Evolutionary conservation across 2,329 filamentous ascomycete genomes (phyloP), one percentile per base, ranked within the genome.

Genomic region (Colletotrichum karsti): DNA sequence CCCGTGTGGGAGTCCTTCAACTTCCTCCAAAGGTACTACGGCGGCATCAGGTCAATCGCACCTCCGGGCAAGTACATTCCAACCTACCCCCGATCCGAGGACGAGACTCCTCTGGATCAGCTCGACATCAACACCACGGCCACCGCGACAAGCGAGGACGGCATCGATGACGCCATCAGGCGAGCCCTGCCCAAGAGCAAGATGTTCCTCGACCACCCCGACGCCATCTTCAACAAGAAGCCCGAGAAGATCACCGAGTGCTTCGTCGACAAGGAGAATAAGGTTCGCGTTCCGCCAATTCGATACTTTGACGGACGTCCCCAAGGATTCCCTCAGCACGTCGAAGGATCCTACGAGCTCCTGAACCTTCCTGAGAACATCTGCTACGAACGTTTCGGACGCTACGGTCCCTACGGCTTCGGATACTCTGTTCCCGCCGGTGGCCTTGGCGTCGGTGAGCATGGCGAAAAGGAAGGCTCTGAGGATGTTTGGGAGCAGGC

Each of bases 341-440:
- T 93, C 2, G 88, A 95, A 75, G 96, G 96, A n/a, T 97, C 94
- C 0, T 95, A 97, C 74, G 90, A 94, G 9, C 79, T 95, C 42
- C 80, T 98, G 12, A 91, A 90, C 0, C 82, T 98, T 37, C 89
- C 92, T 18, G 89, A 97, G 72, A 92, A 97, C 74, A 88, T 98
- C 51, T 99, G 96, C 81, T 98, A 97, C 76, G 96, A 99, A 73
- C 88, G 96, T 2, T 97, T 93, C 76, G 95, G 95, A 3, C 88
- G 94, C 70, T 88, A 96, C 30, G 95, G 93, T 0, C 93, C 95
- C 0, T 99, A 99, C 73, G 95, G 95, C 0, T 89, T 94, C 69
- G 95, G 95, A 8, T 98, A 98, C 78, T 93, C 92, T 33, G 83
- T 87, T 35, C 90, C 90, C 65, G 90, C 87, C 71, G 95, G 95